phyloP scores from a whole-genome alignment of 176 grass and related monocot species.

The Oryza nivara region DNA sequence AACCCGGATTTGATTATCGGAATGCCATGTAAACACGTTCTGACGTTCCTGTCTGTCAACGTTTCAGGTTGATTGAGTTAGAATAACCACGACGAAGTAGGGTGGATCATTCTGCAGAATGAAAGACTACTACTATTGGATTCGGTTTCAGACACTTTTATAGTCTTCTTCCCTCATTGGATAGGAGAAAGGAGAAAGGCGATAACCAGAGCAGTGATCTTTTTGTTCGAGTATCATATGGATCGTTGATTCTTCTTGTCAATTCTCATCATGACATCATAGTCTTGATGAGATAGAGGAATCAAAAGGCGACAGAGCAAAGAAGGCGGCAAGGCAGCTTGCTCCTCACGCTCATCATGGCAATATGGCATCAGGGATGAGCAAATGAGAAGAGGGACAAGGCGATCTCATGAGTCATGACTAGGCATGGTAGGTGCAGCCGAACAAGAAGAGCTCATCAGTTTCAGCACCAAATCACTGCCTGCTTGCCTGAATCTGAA shows the following conservation, averaged over 20 bases:
- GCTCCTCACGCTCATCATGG: constrained; percentile 42
- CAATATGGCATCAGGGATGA: constrained; percentile 49
- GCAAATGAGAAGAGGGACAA: constrained; percentile 22
- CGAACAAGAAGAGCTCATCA: neutral
- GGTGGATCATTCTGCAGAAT: neutral
- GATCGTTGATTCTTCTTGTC: constrained; percentile 27
- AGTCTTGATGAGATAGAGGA: constrained; percentile 40
- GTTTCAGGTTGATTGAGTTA: neutral
- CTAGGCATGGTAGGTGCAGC: constrained; percentile 30
- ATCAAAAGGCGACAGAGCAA: constrained; percentile 35
- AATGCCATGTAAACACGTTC: constrained; percentile 6
- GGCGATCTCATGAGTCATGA: constrained; percentile 47
- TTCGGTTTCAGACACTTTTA: constrained; percentile 43
- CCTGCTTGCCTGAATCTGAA: constrained; percentile 15
- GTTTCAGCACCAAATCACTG: constrained; percentile 19
- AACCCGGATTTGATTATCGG: neutral
- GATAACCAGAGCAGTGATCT: constrained; percentile 11
- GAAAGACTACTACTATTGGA: neutral
- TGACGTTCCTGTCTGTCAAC: neutral
- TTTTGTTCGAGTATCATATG: constrained; percentile 39
- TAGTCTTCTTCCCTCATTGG: constrained; percentile 20
- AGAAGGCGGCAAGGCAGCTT: constrained; percentile 33
- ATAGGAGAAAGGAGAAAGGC: constrained; percentile 21
- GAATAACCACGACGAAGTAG: constrained; percentile 23
- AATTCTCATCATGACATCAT: constrained; percentile 41